Evolutionary conservation across 306 rosid genomes (phyloP).

Genomic region (Mucuna pruriens): DNA sequence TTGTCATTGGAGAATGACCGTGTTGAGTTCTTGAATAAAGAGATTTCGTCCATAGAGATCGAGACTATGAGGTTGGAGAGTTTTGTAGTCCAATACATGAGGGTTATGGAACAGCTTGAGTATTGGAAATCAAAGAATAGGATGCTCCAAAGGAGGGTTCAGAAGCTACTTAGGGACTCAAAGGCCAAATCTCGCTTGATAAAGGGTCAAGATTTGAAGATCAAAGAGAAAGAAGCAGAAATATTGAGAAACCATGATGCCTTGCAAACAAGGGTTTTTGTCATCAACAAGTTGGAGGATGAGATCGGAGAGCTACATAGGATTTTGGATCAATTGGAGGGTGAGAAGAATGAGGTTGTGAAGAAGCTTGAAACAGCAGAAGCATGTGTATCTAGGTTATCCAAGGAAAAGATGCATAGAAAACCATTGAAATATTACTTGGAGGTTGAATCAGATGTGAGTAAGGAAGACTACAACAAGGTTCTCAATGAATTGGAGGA

Average conservation of each 20-base stretch:
- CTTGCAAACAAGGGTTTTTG: conserved; percentile 44
- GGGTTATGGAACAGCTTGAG: conserved; percentile 52
- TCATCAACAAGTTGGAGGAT: conserved; percentile 49
- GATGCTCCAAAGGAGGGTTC: conserved; percentile 53
- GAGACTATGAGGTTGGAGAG: conserved; percentile 53
- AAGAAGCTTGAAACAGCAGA: conserved; percentile 55
- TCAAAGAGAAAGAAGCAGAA: conserved; percentile 55
- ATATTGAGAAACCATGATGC: conserved; percentile 48
- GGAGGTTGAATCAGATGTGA: conserved; percentile 51
- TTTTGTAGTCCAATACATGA: conserved; percentile 43
- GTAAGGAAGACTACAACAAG: conserved; percentile 49
- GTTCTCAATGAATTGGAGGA: conserved; percentile 54
- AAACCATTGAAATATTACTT: conserved; percentile 22
- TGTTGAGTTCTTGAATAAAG: conserved; percentile 61
- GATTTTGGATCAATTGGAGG: conserved; percentile 46
- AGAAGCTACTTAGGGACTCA: conserved; percentile 51
- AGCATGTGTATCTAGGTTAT: conserved; percentile 47
- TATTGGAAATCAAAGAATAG: conserved; percentile 56
- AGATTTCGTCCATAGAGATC: conserved; percentile 52
- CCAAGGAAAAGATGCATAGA: conserved; percentile 25
- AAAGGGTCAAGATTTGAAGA: conserved; percentile 51
- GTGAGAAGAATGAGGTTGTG: conserved; percentile 56
- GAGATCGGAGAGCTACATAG: conserved; percentile 56
- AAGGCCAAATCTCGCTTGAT: conserved; percentile 52
- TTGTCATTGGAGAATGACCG: conserved; percentile 53